Base-by-base conservation (phyloP, 352 stramenopile species). In the Thalassiosira sp. region DNA sequence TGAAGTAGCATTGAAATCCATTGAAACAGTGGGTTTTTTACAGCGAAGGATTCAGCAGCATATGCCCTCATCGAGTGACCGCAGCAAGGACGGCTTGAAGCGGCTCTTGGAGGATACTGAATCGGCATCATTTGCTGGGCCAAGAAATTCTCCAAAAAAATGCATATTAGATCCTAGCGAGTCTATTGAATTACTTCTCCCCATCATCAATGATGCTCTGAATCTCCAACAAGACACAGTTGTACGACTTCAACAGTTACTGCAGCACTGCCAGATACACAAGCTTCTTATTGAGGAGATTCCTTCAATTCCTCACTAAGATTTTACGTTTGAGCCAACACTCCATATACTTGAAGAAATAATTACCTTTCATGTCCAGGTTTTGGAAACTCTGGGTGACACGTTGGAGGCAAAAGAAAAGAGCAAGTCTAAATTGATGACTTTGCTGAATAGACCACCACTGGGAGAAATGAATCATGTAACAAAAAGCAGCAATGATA, bases 1-100 rank as follows among this genome's bases (percentile, higher is more conserved):
- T 18, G 31, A 75, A 40, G 65, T 67, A 28, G 65, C 65, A 31
- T 27, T 75, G 65, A 59, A 66, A 54, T 35, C 65, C 25, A 67
- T 75, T 46, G 18, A 68, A 67, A 59, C 52, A 28, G 56, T 75
- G 13, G 57, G 52, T 11, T 25, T 27, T 15, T 43, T 74, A 16
- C 53, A 60, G n/a, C n/a, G 52, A 58, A 51, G 25, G 24, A 20
- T 67, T 24, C 18, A 43, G 52, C n/a, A 25, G 33, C 15, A n/a
- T n/a, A n/a, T 48, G 18, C 10, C 56, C 11, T 37, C 40, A 43
- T 60, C 43, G 15, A 49, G 6, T 35, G 16, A 48, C 27, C 3
- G 10, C 31, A 53, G 15, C 33, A 64, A 24, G 13, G 33, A 54
- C 52, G 46, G 31, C 11, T 58, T 74, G 13, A 40, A 64, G 15